Base-by-base conservation (phyloP, 2,329 filamentous ascomycete genomes). In the Eurotiales sp. region DNA sequence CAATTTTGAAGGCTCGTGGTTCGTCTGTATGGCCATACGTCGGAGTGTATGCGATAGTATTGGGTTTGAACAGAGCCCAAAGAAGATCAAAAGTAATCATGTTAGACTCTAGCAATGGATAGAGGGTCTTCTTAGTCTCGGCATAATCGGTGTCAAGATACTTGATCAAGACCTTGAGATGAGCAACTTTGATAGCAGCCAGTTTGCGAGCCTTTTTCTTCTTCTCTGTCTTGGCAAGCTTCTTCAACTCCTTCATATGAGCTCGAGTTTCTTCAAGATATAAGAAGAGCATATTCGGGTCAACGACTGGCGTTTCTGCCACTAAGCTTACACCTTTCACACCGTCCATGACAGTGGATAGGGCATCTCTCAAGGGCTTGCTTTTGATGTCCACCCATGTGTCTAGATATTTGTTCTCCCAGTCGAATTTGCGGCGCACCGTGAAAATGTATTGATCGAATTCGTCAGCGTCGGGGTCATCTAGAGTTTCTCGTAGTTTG, bases 21-120 rank as follows among this genome's bases (percentile, higher is more conserved):
- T 93, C 85, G 34, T 92, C 87, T 12, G 77, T 72, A 30, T 82
- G 84, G 3, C 87, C 87, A 56, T 95, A 95, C 0, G 88, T 92
- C 0, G 83, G 81, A 0, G 86, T 83, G 64, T 86, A 92, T 1
- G 83, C 86, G 17, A 95, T 80, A 0, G 88, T 90, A 60, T 90
- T 88, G 0, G 90, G 90, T 63, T 93, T 95, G 79, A 87, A 95
- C 3, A 96, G 72, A 0, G 90, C 89, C 90, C 90, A 95, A 1
- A 95, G 74, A 2, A 95, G 78, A 52, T 96, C 89, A 59, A 91
- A 96, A 0, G 89, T 95, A 64, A 95, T 95, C 40, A 90, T 83
- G 8, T 89, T 88, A 27, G 85, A 87, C 56, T 90, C 81, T 2
- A 95, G 75, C 71, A 96, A 82, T 0, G 89, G 87, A 58, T 90